Base-by-base conservation (phyloP, 2,329 filamentous ascomycete species). In the Sphaerostilbella broomeana region DNA sequence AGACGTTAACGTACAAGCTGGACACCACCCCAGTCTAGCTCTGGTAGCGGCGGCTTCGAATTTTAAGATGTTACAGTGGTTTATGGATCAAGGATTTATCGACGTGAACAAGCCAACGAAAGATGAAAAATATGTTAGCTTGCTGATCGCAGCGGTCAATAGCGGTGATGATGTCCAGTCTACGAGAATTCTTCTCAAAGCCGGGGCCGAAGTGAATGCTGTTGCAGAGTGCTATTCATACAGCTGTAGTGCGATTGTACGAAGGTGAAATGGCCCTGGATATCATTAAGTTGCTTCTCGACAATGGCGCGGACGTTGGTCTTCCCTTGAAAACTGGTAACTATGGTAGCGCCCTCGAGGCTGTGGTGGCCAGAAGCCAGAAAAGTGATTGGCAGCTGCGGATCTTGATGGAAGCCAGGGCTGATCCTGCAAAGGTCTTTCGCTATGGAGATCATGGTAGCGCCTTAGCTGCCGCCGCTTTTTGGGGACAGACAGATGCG, bases 381-480 rank as follows among this genome's bases (percentile, higher is more conserved):
- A 12, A 4, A 27, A 3, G 16, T 24, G 6, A 13, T n/a, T 15
- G 15, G n/a, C 12, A 22, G 4, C 10, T 39, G n/a, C 24, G 18
- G 8, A 4, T 39, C 17, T 11, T 43, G n/a, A 18, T 43, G 4
- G 8, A 31, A 13, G 20, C 29, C 15, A 36, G 40, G 16, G 40
- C 36, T 19, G 21, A 43, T 18, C 29, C 36, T 4, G 31, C 24
- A 2, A 25, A 10, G 25, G 5, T 21, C 11, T 16, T 30, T 2
- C 12, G 21, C 4, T 3, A n/a, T 4, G 35, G 40, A 11, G 7
- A 7, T 1, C 12, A 40, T 20, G 40, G 40, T 16, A 43, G 40
- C 8, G 40, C 40, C 9, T 25, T 43, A 10, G 36, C 40, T 1
- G 36, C 40, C 9, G 40, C 30, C 13, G 40, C 40, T 10, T 37